A percentile compares a stretch with the other conserved stretches of the same genome.
Evolutionary conservation across 495 filamentous ascomycete species (phyloP).

Genomic region (Hypoxylon lienhwacheense): DNA sequence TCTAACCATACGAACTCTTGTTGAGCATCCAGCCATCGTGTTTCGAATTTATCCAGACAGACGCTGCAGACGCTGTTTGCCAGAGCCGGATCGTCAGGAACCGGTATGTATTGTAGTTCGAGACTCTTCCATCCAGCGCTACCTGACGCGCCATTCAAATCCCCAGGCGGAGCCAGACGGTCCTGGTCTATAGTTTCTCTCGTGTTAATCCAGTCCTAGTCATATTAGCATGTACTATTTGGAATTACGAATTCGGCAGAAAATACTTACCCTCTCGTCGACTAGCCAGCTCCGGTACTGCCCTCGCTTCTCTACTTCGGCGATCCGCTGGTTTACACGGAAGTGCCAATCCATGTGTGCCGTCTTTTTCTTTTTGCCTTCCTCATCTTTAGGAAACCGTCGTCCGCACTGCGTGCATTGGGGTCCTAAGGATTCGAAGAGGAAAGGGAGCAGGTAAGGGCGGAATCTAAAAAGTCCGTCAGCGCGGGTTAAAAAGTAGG

Average conservation of each 20-base stretch:
- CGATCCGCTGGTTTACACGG: slow-evolving; percentile 83
- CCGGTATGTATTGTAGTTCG: slow-evolving; percentile 74
- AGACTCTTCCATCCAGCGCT: slow-evolving; percentile 43
- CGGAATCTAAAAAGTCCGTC: slow-evolving; percentile 63
- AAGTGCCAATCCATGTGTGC: slow-evolving; percentile 98
- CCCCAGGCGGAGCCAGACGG: slow-evolving; percentile 41
- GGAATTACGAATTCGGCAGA: background rate
- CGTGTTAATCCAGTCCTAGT: slow-evolving; percentile 83
- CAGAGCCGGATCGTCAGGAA: slow-evolving; percentile 73
- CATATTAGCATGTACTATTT: slow-evolving; percentile 23
- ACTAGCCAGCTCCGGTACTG: slow-evolving; percentile 93
- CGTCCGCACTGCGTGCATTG: slow-evolving; percentile 90
- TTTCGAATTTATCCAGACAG: slow-evolving; percentile 93
- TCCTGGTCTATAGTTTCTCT: slow-evolving; percentile 72
- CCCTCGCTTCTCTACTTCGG: slow-evolving; percentile 75
- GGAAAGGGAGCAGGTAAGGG: slow-evolving; percentile 65
- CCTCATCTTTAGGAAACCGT: slow-evolving; percentile 74
- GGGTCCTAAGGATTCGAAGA: slow-evolving; percentile 79
- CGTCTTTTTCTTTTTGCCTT: slow-evolving; percentile 82
- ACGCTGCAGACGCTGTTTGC: slow-evolving; percentile 81
- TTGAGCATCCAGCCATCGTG: slow-evolving; percentile 81
- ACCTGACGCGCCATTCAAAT: slow-evolving; percentile 20
- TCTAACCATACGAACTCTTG: slow-evolving; percentile 99
- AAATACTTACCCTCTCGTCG: slow-evolving; percentile 76
- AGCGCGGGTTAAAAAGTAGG: slow-evolving; percentile 13